Conservation (phyloP, 148 eudicot species). For the Spergularia bocconei region DNA sequence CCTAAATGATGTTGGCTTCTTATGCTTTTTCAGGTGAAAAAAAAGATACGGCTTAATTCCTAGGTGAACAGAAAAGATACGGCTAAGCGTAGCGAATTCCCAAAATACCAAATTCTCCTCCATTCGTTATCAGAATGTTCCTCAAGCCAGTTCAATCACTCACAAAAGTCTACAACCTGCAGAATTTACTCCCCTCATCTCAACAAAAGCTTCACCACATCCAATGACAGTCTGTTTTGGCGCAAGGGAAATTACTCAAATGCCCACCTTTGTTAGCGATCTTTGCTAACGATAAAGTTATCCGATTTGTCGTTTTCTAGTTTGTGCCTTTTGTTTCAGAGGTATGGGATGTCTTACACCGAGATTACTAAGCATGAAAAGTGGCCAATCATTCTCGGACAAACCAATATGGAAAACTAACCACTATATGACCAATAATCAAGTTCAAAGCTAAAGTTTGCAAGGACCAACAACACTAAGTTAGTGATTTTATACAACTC, state of each 20-base stretch:
- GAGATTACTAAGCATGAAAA: background rate
- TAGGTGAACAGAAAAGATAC: background rate
- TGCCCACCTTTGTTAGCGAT: background rate
- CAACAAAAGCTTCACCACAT: background rate
- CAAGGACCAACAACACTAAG: background rate
- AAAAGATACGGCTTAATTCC: background rate
- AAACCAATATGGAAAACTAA: background rate
- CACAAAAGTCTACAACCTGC: background rate
- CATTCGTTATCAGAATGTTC: background rate
- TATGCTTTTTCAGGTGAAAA: background rate
- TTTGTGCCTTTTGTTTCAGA: background rate
- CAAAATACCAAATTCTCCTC: background rate
- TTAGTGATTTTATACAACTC: too few relatives aligned
- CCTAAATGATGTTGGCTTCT: background rate
- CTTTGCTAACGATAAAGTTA: background rate
- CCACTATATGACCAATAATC: background rate
- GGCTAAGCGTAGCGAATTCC: background rate
- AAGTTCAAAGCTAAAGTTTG: background rate
- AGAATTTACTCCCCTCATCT: background rate
- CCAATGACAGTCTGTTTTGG: background rate
- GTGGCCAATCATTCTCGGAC: background rate
- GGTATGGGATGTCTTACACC: background rate
- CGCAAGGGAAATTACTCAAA: background rate
- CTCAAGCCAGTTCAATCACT: background rate
- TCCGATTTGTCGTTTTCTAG: background rate